Percentiles rank a stretch among this genome's conserved stretches.
These are phyloP conservation scores for Quercus dentata DNA, from an alignment of 306 rosid species.

Conservation along the genomic window DNA sequence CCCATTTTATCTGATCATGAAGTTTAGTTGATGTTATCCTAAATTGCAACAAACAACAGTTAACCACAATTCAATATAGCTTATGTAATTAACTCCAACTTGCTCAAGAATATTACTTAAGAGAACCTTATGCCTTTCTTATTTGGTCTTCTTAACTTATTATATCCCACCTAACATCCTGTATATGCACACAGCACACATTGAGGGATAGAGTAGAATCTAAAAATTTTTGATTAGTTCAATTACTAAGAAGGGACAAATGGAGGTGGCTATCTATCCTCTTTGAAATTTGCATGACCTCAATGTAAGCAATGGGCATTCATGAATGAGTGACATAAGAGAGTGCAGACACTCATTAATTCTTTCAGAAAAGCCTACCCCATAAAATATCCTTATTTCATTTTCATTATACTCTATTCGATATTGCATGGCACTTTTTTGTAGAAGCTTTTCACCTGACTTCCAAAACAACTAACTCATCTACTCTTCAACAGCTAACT, in stretches of 20 bases:
- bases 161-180: background rate
- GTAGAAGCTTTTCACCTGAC: slow-evolving; percentile 36
- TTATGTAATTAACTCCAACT: background rate
- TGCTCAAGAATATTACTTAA: background rate
- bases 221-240: background rate
- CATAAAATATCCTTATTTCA: slow-evolving; percentile 15
- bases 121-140: background rate
- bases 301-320: slow-evolving; percentile 15
- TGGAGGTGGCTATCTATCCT: slow-evolving; percentile 6
- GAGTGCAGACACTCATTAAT: slow-evolving; percentile 17
- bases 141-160: background rate
- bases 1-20: background rate
- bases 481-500: slow-evolving; percentile 73
- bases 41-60: background rate
- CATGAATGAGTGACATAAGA: slow-evolving; percentile 17
- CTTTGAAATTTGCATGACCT: slow-evolving; percentile 8
- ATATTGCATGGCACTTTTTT: slow-evolving; percentile 21
- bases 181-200: background rate
- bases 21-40: background rate
- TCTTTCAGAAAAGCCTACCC: background rate
- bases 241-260: slow-evolving; percentile 31
- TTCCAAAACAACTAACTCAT: slow-evolving; percentile 43
- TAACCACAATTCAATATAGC: background rate
- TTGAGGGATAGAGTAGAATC: background rate
- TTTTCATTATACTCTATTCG: slow-evolving; percentile 15